phyloP scores from a whole-genome alignment of 192 early-diverging fungal genomes.

The Pilobolus umbonatus region DNA sequence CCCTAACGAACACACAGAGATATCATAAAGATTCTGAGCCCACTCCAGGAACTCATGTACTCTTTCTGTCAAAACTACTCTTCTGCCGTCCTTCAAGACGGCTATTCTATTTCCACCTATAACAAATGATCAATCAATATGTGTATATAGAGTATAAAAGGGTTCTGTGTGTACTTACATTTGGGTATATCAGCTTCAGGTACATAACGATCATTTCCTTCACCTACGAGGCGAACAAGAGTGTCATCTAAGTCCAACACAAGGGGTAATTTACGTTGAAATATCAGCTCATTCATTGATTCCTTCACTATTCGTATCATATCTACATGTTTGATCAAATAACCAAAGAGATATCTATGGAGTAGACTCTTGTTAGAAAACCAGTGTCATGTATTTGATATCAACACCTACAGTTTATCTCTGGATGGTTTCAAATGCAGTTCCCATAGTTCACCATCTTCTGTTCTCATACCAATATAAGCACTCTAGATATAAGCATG shows the following conservation, averaged over 20 bases:
- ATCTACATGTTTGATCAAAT: constrained; percentile 53
- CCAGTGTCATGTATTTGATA: background rate
- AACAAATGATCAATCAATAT: background rate
- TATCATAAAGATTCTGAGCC: constrained; percentile 63
- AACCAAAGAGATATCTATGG: constrained; percentile 56
- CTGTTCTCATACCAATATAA: constrained; percentile 44
- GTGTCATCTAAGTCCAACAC: constrained; percentile 80
- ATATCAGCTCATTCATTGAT: constrained; percentile 43
- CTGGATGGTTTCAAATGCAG: constrained; percentile 64
- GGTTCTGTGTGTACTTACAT: constrained; percentile 8
- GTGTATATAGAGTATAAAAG: background rate
- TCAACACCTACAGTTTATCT: constrained; percentile 47
- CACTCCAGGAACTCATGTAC: constrained; percentile 73
- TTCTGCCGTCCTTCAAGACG: constrained; percentile 52
- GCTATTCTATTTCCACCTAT: constrained; percentile 59
- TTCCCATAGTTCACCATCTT: constrained; percentile 53
- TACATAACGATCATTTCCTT: constrained; percentile 56
- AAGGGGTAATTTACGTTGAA: constrained; percentile 53
- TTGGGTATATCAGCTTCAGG: constrained; percentile 38
- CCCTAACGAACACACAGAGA: constrained; percentile 71
- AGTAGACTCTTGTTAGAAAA: background rate
- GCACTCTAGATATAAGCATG: constrained; percentile 36
- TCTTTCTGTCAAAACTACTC: constrained; percentile 58
- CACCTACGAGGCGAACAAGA: constrained; percentile 62
- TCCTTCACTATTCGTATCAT: constrained; percentile 50